A percentile compares a stretch with the other conserved stretches of the same genome.
Conservation (phyloP, 441 rosid genomes). For the Erysimum cheiri region DNA sequence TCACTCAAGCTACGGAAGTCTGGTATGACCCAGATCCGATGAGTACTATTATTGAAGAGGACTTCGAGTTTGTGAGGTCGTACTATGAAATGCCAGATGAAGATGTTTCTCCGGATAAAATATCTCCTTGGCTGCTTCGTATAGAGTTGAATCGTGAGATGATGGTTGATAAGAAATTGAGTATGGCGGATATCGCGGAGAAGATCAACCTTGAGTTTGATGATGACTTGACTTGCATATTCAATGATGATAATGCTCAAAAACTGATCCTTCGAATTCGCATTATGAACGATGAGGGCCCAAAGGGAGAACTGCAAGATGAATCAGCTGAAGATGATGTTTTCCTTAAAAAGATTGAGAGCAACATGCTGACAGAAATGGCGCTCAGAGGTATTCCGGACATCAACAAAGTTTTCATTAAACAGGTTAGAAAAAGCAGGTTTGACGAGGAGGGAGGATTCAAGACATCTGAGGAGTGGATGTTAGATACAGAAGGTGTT, state of each 20-base stretch:
- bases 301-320: constrained; percentile 83
- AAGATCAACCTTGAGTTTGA: constrained; percentile 96
- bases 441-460: constrained; percentile 88
- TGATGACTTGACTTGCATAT: constrained; percentile 94
- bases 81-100: constrained; percentile 99
- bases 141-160: constrained; percentile 98
- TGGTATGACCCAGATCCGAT: constrained; percentile 99
- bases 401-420: constrained; percentile 94
- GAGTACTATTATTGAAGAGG: constrained; percentile 93
- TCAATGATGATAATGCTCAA: constrained; percentile 97
- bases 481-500: constrained; percentile 98
- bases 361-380: constrained; percentile 99
- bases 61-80: constrained; percentile 89
- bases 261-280: constrained; percentile 94
- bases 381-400: constrained; percentile 98
- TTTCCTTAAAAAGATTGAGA: constrained; percentile 94
- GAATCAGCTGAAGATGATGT: constrained; percentile 99
- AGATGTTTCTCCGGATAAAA: constrained; percentile 89
- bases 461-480: constrained; percentile 92
- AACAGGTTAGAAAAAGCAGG: constrained; percentile 76
- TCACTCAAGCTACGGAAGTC: constrained; percentile 96
- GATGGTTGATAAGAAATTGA: constrained; percentile 99
- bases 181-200: constrained; percentile 98
- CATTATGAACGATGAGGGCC: constrained; percentile 97
- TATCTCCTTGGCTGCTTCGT: constrained; percentile 98